Percentiles rank a stretch among this genome's conserved stretches.
These are phyloP conservation scores for Fusarium veterinarium DNA, from an alignment of 2,329 filamentous ascomycete species.

Conservation along the genomic window DNA sequence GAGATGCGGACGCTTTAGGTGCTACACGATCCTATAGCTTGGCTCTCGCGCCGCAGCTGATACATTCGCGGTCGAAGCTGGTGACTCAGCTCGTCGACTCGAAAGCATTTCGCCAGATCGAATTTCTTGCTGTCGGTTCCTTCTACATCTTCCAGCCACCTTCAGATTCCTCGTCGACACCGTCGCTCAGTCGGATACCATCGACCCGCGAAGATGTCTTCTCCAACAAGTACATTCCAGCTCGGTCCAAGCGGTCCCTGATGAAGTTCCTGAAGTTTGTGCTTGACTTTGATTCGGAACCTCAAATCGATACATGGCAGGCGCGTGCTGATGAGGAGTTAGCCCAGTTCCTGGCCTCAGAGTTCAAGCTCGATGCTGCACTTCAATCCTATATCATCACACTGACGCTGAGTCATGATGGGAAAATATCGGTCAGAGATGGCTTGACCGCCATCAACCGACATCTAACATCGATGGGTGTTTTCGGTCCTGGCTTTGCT, in stretches of 20 bases:
- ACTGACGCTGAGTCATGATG: slow-evolving; percentile 78
- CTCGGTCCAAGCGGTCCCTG: slow-evolving; percentile 83
- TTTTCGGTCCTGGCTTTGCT: slow-evolving; percentile 89
- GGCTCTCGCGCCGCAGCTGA: slow-evolving; percentile 84
- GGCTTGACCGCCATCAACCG: slow-evolving; percentile 80
- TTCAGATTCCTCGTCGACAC: slow-evolving; percentile 43
- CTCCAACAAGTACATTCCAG: slow-evolving; percentile 77
- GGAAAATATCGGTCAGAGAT: slow-evolving; percentile 69
- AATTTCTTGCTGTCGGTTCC: slow-evolving; percentile 92
- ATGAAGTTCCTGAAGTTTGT: slow-evolving; percentile 97
- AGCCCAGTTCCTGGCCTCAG: slow-evolving; percentile 66
- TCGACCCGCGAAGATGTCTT: slow-evolving; percentile 94
- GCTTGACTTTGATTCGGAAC: slow-evolving; percentile 72
- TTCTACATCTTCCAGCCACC: slow-evolving; percentile 80
- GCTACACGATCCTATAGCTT: slow-evolving; percentile 83
- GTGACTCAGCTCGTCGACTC: slow-evolving; percentile 88
- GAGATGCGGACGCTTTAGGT: slow-evolving; percentile 59
- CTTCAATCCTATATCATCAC: slow-evolving; percentile 73
- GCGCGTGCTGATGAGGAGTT: slow-evolving; percentile 66
- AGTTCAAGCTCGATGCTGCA: slow-evolving; percentile 75
- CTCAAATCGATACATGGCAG: slow-evolving; percentile 68
- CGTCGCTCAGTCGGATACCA: slow-evolving; percentile 76
- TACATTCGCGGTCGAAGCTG: slow-evolving; percentile 84
- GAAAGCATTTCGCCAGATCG: slow-evolving; percentile 86
- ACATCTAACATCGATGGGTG: slow-evolving; percentile 86